Conservation (phyloP, 768 basidiomycete genomes). For the Leucocoprinus birnbaumii region DNA sequence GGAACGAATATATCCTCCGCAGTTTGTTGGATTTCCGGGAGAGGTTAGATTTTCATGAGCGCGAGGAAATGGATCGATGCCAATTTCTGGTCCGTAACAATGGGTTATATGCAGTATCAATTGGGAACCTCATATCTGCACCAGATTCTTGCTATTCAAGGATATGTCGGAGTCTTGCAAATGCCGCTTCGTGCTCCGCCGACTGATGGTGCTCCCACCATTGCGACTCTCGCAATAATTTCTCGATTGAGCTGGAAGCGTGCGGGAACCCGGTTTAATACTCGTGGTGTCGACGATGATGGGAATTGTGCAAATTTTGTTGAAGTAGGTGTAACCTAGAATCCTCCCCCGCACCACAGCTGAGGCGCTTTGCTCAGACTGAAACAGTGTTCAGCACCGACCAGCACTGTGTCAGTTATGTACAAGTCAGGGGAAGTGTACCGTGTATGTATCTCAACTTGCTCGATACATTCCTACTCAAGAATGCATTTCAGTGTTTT, state of each 20-base stretch:
- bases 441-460: conserved; percentile 65
- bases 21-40: conserved; percentile 88
- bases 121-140: conserved; percentile 9
- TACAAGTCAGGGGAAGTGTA: conserved; percentile 93
- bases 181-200: conserved; percentile 77
- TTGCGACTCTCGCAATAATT: conserved; percentile 78
- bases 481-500: conserved; percentile 68
- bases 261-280: conserved; percentile 96
- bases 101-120: conserved; percentile 10
- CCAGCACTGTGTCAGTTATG: conserved; percentile 86
- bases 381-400: conserved; percentile 88
- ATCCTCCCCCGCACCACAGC: conserved; percentile 10
- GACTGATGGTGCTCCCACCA: conserved; percentile 64
- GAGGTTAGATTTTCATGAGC: conserved; percentile 65
- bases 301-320: conserved; percentile 96
- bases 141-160: conserved; percentile 90
- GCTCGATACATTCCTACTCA: conserved; percentile 15
- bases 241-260: conserved; percentile 91
- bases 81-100: conserved; percentile 72
- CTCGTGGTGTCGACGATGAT: conserved; percentile 93
- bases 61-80: conserved; percentile 74
- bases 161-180: conserved; percentile 82
- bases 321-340: conserved; percentile 75
- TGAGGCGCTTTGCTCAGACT: conserved; percentile 52
- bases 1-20: conserved; percentile 90